A percentile compares a stretch with the other conserved stretches of the same genome.
Evolutionary conservation across 768 basidiomycete species (phyloP).

Genomic region (Naganishia vishniacii): DNA sequence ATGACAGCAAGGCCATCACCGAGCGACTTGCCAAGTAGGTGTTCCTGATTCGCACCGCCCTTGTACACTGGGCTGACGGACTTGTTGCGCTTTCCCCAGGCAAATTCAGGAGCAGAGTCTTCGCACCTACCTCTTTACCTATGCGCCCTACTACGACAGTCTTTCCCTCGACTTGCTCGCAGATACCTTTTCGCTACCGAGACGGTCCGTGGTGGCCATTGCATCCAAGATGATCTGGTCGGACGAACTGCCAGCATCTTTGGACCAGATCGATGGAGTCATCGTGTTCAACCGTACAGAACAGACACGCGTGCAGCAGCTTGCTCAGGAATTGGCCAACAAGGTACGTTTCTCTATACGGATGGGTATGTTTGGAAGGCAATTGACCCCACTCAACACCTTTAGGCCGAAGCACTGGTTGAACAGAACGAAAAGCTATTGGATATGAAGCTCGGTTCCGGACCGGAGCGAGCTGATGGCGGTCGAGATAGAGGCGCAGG

Average conservation of each 20-base stretch:
- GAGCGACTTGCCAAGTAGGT: constrained; percentile 87
- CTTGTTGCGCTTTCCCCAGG: constrained; percentile 51
- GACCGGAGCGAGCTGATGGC: constrained; percentile 64
- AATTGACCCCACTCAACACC: not conserved
- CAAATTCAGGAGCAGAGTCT: constrained; percentile 98
- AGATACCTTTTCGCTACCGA: constrained; percentile 75
- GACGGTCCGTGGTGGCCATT: constrained; percentile 76
- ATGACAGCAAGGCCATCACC: constrained; percentile 76
- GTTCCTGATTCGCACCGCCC: constrained; percentile 39
- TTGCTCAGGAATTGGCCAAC: constrained; percentile 83
- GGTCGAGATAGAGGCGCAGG: constrained; percentile 60
- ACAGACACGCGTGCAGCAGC: constrained; percentile 75
- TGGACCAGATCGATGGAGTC: constrained; percentile 84
- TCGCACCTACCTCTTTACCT: constrained; percentile 96
- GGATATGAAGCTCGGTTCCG: constrained; percentile 75
- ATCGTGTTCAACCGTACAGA: constrained; percentile 91
- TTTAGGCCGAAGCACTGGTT: constrained; percentile 63
- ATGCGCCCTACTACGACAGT: constrained; percentile 85
- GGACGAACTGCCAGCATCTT: constrained; percentile 80
- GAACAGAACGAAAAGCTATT: constrained; percentile 88
- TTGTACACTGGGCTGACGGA: not conserved
- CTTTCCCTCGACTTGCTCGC: constrained; percentile 82
- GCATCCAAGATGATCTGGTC: constrained; percentile 99
- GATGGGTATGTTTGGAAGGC: constrained; percentile 12
- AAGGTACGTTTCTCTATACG: constrained; percentile 49